Evolutionary conservation across 1,284 basidiomycete species (phyloP).

Genomic region (Irpex sp.): DNA sequence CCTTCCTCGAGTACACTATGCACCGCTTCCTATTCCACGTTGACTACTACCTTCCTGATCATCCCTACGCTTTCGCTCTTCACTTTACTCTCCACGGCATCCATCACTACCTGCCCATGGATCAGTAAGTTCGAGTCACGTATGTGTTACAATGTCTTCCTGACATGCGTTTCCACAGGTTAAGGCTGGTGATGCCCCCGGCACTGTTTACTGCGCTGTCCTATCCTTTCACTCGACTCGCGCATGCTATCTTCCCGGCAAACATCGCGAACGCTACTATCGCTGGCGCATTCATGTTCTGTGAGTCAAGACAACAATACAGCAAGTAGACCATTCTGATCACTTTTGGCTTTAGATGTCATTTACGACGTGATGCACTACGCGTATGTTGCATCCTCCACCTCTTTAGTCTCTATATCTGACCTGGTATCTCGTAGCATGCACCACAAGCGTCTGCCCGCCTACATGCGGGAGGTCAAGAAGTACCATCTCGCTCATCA

Average conservation of each 20-base stretch:
- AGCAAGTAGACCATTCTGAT: constrained; percentile 27
- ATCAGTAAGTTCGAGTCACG: constrained; percentile 49
- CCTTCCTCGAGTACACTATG: constrained; percentile 90
- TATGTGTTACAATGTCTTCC: background rate
- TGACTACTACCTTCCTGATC: constrained; percentile 87
- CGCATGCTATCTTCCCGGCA: constrained; percentile 79
- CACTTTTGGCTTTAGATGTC: constrained; percentile 49
- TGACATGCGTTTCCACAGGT: constrained; percentile 35
- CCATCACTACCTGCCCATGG: constrained; percentile 98
- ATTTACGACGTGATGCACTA: constrained; percentile 93
- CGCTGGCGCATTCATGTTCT: constrained; percentile 88
- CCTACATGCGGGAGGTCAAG: constrained; percentile 91
- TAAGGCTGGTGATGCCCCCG: constrained; percentile 98
- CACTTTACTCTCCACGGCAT: constrained; percentile 97
- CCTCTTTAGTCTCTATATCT: background rate
- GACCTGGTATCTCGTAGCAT: constrained; percentile 40
- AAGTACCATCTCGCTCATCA: constrained; percentile 99
- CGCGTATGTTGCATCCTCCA: constrained; percentile 49
- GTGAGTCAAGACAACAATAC: constrained; percentile 40
- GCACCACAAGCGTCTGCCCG: constrained; percentile 87
- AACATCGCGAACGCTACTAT: constrained; percentile 93
- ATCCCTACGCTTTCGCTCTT: constrained; percentile 73
- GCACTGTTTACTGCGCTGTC: constrained; percentile 78
- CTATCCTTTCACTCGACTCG: constrained; percentile 88
- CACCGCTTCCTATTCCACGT: constrained; percentile 99